Base-by-base conservation (phyloP, 1,284 basidiomycete genomes). In the Cryptococcus jaspeensis region DNA sequence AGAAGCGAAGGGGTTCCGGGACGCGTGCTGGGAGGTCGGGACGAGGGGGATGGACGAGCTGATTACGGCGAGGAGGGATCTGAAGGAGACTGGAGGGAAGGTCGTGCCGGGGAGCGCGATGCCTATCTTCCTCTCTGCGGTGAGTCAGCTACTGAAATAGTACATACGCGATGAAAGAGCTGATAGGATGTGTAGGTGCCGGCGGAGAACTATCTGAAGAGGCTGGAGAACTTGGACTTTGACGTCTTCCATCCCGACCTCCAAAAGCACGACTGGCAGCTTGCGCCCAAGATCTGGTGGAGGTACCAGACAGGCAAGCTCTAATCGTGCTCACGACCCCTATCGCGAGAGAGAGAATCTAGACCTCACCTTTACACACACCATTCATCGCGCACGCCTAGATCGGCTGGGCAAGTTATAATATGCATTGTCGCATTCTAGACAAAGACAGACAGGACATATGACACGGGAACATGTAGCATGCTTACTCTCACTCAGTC, bases 31-130 rank as follows among this genome's bases (percentile, higher is more conserved):
- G 72, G 89, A 92, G 69, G 87, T 95, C 72, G 93, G 93, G 16
- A 90, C 88, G 11, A 78, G 89, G 18, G 93, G 92, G 40, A 92
- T 95, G 79, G 92, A 95, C 78, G 88, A 97, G 76, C 75, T 97
- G 61, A 81, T 87, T 64, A 92, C 91, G 2, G 90, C 92, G 2
- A 83, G 90, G 43, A 83, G 85, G 53, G 86, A 88, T 82, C 83
- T 94, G 69, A 84, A 84, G 64, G 81, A 84, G 48, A 82, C 80
- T 59, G 83, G 78, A 36, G 84, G 84, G 25, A 84, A 80, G 66
- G 83, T 90, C 13, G 63, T 66, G 46, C 89, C 89, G 13, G 64
- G 60, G 28, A 79, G 77, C 52, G 89, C 84, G 25, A 84, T 90
- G 81, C 87, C 89, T 3, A 81, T 92, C 25, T 91, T 96, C 76